Evolutionary conservation across 2,329 filamentous ascomycete species (phyloP).

Genomic region (Colletotrichum tofieldiae): DNA sequence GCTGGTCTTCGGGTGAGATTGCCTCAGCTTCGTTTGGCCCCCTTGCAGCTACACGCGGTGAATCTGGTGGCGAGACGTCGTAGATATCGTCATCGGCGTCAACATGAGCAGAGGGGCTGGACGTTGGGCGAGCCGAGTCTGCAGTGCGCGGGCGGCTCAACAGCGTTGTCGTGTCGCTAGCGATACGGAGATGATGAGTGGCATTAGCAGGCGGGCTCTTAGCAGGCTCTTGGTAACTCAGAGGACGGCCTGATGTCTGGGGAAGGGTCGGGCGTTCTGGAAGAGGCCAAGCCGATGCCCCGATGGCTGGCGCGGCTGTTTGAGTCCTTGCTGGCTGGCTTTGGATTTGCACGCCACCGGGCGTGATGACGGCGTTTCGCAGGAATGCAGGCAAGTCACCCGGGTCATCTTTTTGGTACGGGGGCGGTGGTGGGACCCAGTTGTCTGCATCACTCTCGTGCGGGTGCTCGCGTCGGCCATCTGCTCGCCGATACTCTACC

Average conservation of each 20-base stretch:
- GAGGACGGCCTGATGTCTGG: constrained; percentile 37
- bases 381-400: constrained; percentile 71
- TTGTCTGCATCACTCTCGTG: constrained; percentile 92
- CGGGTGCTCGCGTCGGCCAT: constrained; percentile 80
- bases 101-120: constrained; percentile 26
- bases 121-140: constrained; percentile 30
- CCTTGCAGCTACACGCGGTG: constrained; percentile 51
- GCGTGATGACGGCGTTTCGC: constrained; percentile 63
- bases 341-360: constrained; percentile 47
- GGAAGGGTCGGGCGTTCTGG: constrained; percentile 23
- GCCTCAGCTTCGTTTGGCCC: constrained; percentile 21
- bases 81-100: constrained; percentile 62
- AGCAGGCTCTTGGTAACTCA: constrained; percentile 35
- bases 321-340: constrained; percentile 46
- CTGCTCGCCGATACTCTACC: constrained; percentile 77
- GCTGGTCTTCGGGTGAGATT: constrained; percentile 10
- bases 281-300: constrained; percentile 38
- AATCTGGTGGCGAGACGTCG: constrained; percentile 63
- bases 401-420: constrained; percentile 79
- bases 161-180: constrained; percentile 38
- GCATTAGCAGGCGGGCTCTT: constrained; percentile 21
- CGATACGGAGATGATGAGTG: constrained; percentile 34
- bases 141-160: constrained; percentile 38
- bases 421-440: constrained; percentile 89
- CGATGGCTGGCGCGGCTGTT: constrained; percentile 43